Base-by-base conservation (phyloP, 495 filamentous ascomycete species). In the Articulospora tetracladia region DNA sequence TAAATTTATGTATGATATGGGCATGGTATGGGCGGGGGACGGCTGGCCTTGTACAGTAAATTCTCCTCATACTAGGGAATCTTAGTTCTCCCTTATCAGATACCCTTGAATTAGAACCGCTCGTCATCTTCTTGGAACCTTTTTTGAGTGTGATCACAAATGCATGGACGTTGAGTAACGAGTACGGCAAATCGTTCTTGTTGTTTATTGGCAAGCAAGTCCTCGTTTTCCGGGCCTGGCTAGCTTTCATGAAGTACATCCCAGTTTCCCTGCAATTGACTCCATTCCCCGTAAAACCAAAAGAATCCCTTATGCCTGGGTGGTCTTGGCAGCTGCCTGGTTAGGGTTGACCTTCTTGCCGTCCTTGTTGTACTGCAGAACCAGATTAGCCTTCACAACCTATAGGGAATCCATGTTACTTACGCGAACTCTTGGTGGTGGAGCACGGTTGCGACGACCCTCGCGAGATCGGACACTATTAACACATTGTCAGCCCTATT, bases 291-390 rank as follows among this genome's bases (percentile, higher is more conserved):
- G 47, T 49, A 51, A 59, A 30, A 24, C 19, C 26, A 44, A 44
- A 15, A 12, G 39, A 44, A 58, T 34, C 53, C 39, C 24, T 59
- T 65, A 74, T 55, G 72, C 69, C 55, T 85, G 83, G 71, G 78
- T 73, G 72, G 80, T 80, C 80, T 87, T 87, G 47, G 80, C 70
- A 68, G 86, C 69, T 62, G 87, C 86, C 76, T 93, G 88, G 76
- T 90, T 92, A 60, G 95, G 93, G 79, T 86, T 91, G 76, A 99
- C 85, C 87, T 98, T 99, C 90, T 99, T 99, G 82, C 94, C 94
- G 76, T 99, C 94, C 88, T 98, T 98, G 87, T 99, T 99, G 89
- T 96, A 99, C 67, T 94, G 84, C 70, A 98, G 92, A 47, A 8
- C 19, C 47, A n/a, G 6, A 27, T 50, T 50, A 50, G 47, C 47